These are phyloP conservation scores for Brassica balearica DNA, from an alignment of 441 rosid species.

Conservation along the genomic window DNA sequence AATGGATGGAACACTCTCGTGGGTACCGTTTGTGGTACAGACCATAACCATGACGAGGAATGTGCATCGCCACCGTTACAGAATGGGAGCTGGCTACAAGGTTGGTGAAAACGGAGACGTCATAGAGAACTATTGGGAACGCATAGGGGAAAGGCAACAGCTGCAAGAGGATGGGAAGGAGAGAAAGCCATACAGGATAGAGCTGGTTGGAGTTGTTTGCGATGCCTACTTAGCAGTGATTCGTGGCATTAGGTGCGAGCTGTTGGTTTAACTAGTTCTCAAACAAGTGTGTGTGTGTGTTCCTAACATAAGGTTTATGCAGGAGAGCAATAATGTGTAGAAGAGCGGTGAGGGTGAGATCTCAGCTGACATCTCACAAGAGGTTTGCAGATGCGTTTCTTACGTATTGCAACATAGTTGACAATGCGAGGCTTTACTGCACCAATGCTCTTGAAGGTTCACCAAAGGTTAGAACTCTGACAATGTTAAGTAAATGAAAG, in stretches of 20 bases:
- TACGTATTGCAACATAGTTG: slow-evolving; percentile 84
- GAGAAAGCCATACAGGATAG: slow-evolving; percentile 93
- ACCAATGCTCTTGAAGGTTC: slow-evolving; percentile 93
- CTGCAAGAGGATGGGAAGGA: slow-evolving; percentile 61
- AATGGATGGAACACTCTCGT: slow-evolving; percentile 98
- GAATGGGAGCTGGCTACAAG: slow-evolving; percentile 92
- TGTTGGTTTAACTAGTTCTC: slow-evolving; percentile 48
- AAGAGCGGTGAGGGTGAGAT: slow-evolving; percentile 89
- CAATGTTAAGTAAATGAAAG: not conserved
- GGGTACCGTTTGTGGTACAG: slow-evolving; percentile 97
- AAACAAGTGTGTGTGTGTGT: slow-evolving; percentile 44
- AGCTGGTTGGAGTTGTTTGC: slow-evolving; percentile 92
- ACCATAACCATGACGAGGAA: slow-evolving; percentile 97
- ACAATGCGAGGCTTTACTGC: slow-evolving; percentile 83
- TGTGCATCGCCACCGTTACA: slow-evolving; percentile 89
- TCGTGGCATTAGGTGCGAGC: slow-evolving; percentile 86
- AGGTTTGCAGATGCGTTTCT: slow-evolving; percentile 93
- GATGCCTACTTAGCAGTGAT: slow-evolving; percentile 92
- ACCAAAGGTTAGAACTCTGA: slow-evolving; percentile 68
- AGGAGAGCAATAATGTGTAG: slow-evolving; percentile 97
- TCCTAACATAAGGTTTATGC: slow-evolving; percentile 30
- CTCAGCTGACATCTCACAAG: slow-evolving; percentile 91
- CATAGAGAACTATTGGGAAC: slow-evolving; percentile 91
- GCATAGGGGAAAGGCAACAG: slow-evolving; percentile 75
- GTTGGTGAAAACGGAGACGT: slow-evolving; percentile 66